Evolutionary conservation across 257 asterid species (phyloP), one percentile per base, ranked within the genome.

Genomic region (Cordia subcordata): DNA sequence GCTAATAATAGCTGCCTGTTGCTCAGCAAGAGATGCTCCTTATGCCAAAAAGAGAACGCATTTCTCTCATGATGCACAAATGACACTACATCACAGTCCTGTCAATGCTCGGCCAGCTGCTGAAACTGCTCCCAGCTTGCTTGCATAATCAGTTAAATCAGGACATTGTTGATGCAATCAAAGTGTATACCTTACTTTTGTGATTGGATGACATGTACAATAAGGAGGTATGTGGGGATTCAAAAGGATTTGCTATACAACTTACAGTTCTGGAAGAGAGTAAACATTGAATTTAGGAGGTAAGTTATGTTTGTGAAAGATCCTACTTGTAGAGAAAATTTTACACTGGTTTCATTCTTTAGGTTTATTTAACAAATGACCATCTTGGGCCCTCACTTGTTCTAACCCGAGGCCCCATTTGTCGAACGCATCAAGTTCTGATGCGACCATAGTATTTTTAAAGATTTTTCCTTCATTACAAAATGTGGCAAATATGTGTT

Each of bases 11-110:
- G 40, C 42, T 50, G 11, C 17, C 19, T 53, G 45, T 58, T 49
- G 12, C 20, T 68, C 88, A 86, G 99, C 96, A 62, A 82, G 97
- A 77, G 95, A 79, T 18, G 99, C 99, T 35, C 99, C 99, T 1
- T 93, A 89, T 47, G 99, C 99, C 8, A 93, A 86, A 63, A 81
- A 86, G 17, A 72, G 97, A 61, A 93, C 96, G 11, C 85, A 83
- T 5, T 78, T 82, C 65, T 70, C 80, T 39, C 91, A 92, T 0
- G 96, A 85, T 51, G 94, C 89, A 44, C 97, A 93, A 73, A 77
- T 89, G 96, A 45, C 80, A 11, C 78, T 81, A 67, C 86, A 84
- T 67, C 84, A 74, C 47, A 66, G 81, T 77, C 85, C 82, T 4
- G 96, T 89, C 51, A 64, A 81, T 57, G 70, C 90, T 15, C 81